These are phyloP conservation scores for Aspergillus ellipticus DNA, from an alignment of 495 filamentous ascomycete genomes.

Conservation along the genomic window DNA sequence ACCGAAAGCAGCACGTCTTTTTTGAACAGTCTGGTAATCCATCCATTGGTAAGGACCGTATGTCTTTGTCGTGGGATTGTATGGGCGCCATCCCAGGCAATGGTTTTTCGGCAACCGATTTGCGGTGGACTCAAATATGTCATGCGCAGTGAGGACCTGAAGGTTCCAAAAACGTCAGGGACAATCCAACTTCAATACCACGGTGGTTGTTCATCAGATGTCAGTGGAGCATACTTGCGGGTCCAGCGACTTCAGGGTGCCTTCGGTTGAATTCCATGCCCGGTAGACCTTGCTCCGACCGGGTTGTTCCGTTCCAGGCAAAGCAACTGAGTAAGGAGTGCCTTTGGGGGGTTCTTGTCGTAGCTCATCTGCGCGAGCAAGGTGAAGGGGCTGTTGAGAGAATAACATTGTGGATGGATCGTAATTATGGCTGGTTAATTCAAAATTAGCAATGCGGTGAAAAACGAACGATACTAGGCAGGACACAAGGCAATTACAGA, in stretches of 20 bases:
- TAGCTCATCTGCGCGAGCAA: conserved; percentile 42
- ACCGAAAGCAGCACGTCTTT: conserved; percentile 78
- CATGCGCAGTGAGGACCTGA: conserved; percentile 67
- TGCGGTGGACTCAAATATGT: conserved; percentile 71
- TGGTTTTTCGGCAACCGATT: conserved; percentile 54
- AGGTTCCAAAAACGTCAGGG: not conserved
- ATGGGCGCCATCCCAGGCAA: conserved; percentile 80
- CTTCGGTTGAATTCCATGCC: conserved; percentile 72
- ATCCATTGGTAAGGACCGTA: conserved; percentile 82
- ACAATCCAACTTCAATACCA: not conserved
- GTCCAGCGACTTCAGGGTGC: conserved; percentile 68
- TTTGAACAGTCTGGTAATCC: conserved; percentile 75
- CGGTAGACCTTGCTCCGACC: conserved; percentile 77
- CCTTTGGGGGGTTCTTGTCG: conserved; percentile 41
- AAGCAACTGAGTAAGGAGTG: conserved; percentile 51
- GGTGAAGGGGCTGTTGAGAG: conserved; percentile 34
- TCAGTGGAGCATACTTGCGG: conserved; percentile 52
- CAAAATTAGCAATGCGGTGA: not conserved
- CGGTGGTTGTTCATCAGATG: not conserved
- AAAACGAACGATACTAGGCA: not conserved
- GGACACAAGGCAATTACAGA: not conserved
- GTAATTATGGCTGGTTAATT: not conserved
- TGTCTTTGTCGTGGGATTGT: conserved; percentile 68
- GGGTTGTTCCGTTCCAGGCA: conserved; percentile 69
- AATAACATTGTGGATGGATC: conserved; percentile 34